Conservation (phyloP, 116 monocot species). For the Iris pallida region DNA sequence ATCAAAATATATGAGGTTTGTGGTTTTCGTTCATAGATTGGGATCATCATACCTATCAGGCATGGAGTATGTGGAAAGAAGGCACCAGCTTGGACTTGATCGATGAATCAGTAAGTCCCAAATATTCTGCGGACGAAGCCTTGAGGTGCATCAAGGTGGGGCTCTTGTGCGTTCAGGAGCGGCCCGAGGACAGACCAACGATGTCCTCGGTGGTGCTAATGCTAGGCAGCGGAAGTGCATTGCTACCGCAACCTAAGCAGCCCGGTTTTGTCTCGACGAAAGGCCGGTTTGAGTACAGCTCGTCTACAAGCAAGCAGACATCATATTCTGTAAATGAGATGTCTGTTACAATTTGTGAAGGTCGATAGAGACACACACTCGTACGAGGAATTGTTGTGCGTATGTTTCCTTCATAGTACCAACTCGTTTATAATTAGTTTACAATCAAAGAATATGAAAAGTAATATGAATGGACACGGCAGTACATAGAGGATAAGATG, state of each 20-base stretch:
- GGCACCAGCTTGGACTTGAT: slow-evolving; percentile 17
- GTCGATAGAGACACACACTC: background rate
- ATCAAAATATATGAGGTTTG: background rate
- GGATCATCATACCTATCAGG: slow-evolving; percentile 1
- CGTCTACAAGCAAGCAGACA: too few species aligned
- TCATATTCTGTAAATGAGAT: slow-evolving; percentile 1
- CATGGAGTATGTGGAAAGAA: slow-evolving; percentile 30
- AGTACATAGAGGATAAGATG: too few species aligned
- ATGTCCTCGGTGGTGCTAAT: slow-evolving; percentile 26
- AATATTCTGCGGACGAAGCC: background rate
- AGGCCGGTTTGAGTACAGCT: background rate
- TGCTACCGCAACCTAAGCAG: slow-evolving; percentile 23
- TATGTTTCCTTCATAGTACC: too few species aligned
- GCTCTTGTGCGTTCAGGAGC: slow-evolving; percentile 29
- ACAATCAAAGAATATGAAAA: too few species aligned
- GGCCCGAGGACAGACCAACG: slow-evolving; percentile 11
- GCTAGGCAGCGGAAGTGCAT: background rate
- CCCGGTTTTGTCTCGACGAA: slow-evolving; percentile 17
- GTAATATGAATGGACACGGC: too few species aligned
- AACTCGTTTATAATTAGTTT: too few species aligned
- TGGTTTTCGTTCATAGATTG: background rate
- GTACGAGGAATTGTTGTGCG: too few species aligned
- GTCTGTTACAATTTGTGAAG: background rate
- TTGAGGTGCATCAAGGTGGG: slow-evolving; percentile 24
- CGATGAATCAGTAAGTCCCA: slow-evolving; percentile 5